A percentile compares a stretch with the other conserved stretches of the same genome.
Evolutionary conservation across 208 protist species (phyloP).

Genomic region (Angomonas ambiguus): DNA sequence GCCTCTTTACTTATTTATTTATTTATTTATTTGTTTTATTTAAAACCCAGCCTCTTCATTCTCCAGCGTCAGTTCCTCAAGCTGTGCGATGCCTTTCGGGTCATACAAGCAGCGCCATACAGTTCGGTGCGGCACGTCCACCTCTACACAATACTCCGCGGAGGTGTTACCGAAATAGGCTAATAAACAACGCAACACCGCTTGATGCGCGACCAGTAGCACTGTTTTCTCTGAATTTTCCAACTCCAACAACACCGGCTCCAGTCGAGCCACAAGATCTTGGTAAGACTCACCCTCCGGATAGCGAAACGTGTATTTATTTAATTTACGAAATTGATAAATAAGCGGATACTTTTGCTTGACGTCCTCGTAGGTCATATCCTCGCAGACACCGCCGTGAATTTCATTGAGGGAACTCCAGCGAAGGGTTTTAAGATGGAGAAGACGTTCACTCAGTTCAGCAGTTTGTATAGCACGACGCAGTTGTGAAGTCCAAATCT

Average conservation of each 20-base stretch:
- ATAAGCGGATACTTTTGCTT: constrained; percentile 67
- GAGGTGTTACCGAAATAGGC: constrained; percentile 83
- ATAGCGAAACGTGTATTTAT: constrained; percentile 89
- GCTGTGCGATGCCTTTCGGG: constrained; percentile 69
- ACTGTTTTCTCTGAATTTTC: constrained; percentile 81
- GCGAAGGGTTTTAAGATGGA: constrained; percentile 68
- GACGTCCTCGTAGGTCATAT: constrained; percentile 82
- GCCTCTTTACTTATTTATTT: no score
- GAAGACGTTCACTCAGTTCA: constrained; percentile 47
- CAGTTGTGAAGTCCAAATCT: constrained; percentile 87
- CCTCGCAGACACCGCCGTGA: constrained; percentile 85
- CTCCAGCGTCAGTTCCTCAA: constrained; percentile 70
- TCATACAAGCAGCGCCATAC: constrained; percentile 87
- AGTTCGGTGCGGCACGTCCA: constrained; percentile 76
- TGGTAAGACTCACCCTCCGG: constrained; percentile 88
- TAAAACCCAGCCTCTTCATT: constrained; percentile 33
- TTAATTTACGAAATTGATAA: constrained; percentile 62
- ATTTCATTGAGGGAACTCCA: constrained; percentile 89
- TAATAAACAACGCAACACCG: constrained; percentile 77
- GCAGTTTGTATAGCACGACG: constrained; percentile 82
- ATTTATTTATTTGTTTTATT: not conserved
- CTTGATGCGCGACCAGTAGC: constrained; percentile 83
- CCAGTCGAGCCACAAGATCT: constrained; percentile 79
- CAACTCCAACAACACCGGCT: constrained; percentile 90
- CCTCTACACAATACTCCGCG: constrained; percentile 68